A percentile compares a stretch with the other conserved stretches of the same genome.
These are phyloP conservation scores for Penicillium desertorum DNA, from an alignment of 495 filamentous ascomycete species.

Conservation along the genomic window DNA sequence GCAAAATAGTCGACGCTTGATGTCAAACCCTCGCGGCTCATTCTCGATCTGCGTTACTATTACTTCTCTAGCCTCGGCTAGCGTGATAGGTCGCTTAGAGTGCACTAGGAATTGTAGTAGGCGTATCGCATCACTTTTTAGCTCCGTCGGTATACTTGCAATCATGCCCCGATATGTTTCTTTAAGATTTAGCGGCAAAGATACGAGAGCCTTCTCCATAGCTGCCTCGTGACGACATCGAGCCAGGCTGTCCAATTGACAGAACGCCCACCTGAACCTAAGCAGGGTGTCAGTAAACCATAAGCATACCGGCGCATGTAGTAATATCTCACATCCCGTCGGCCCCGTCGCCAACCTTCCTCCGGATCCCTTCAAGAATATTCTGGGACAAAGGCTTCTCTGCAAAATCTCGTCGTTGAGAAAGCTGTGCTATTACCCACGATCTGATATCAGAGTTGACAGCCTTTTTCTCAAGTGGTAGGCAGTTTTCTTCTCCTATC, in stretches of 20 bases:
- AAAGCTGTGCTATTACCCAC: constrained; percentile 26
- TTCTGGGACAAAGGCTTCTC: constrained; percentile 19
- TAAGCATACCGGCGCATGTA: constrained; percentile 12
- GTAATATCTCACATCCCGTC: constrained; percentile 37
- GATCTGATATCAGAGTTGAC: constrained; percentile 31
- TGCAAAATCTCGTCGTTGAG: constrained; percentile 25
- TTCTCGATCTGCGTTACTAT: constrained; percentile 24
- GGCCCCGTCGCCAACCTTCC: constrained; percentile 25
- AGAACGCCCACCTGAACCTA: constrained; percentile 47
- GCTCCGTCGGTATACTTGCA: constrained; percentile 24
- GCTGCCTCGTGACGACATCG: constrained; percentile 23
- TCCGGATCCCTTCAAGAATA: constrained; percentile 21
- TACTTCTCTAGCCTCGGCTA: constrained; percentile 25
- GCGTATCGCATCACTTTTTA: constrained; percentile 21
- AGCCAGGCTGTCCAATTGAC: constrained; percentile 39
- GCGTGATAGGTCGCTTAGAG: constrained; percentile 21
- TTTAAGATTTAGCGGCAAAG: constrained; percentile 37
- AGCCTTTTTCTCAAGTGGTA: constrained; percentile 17
- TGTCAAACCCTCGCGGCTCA: constrained; percentile 12
- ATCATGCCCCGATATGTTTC: constrained; percentile 39
- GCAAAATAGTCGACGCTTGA: constrained; percentile 21
- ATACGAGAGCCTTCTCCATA: constrained; percentile 28
- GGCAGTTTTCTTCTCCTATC: constrained; percentile 19
- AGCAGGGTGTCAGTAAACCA: constrained; percentile 9
- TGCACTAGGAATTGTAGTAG: constrained; percentile 27